These are phyloP conservation scores for Vanilla planifolia DNA, from an alignment of 106 monocot species.

Conservation along the genomic window DNA sequence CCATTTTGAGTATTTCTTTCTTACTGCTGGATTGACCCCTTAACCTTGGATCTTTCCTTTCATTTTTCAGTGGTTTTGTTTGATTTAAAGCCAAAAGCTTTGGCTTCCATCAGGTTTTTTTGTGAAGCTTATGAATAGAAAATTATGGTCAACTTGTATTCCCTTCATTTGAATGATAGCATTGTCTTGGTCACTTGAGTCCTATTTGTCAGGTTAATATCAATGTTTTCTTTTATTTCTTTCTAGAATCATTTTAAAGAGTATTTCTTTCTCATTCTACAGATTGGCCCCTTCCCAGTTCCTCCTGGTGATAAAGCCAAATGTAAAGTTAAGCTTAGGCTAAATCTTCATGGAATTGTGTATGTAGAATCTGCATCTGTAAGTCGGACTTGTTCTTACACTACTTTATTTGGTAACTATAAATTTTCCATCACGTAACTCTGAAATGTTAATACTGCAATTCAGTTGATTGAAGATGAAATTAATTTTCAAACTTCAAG, in stretches of 20 bases:
- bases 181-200: no score
- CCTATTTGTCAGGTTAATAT: neutral
- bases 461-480: slow-evolving; percentile 73
- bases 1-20: no score
- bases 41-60: no score
- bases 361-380: slow-evolving; percentile 63
- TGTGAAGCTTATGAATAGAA: no score
- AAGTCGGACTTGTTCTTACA: slow-evolving; percentile 19
- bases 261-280: slow-evolving; percentile 8
- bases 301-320: slow-evolving; percentile 34
- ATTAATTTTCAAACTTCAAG: slow-evolving; percentile 17
- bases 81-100: neutral
- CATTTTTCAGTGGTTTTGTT: neutral
- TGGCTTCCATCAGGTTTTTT: no score
- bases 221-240: neutral
- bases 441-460: slow-evolving; percentile 14
- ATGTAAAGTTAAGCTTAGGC: slow-evolving; percentile 60
- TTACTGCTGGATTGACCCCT: no score
- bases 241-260: neutral
- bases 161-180: neutral
- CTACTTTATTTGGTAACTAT: neutral
- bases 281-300: slow-evolving; percentile 64
- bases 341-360: slow-evolving; percentile 76
- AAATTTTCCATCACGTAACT: neutral
- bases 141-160: neutral